A percentile compares a stretch with the other conserved stretches of the same genome.
Conservation (phyloP, 2,329 filamentous ascomycete genomes). For the Pseudogymnoascus sp. region DNA sequence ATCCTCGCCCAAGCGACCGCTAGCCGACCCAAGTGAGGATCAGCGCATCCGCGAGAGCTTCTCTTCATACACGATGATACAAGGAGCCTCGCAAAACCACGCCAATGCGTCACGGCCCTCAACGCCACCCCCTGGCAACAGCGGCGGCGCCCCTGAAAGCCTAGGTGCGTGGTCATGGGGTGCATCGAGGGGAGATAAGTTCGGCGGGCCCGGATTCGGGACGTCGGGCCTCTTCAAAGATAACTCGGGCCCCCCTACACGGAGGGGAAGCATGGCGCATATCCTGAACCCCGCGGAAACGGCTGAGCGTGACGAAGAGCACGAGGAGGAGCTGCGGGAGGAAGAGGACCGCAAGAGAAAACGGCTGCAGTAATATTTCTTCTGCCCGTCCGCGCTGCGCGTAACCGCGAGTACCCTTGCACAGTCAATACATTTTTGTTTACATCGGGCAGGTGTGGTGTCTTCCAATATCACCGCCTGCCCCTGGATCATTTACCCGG, state of each 20-base stretch:
- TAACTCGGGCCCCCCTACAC: constrained; percentile 52
- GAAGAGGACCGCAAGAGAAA: constrained; percentile 55
- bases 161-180: constrained; percentile 28
- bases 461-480: background rate
- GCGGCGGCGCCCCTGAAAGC: constrained; percentile 21
- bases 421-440: background rate
- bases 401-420: background rate
- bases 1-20: constrained; percentile 49
- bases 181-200: constrained; percentile 18
- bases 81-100: constrained; percentile 23
- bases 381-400: background rate
- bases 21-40: constrained; percentile 40
- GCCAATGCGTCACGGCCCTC: constrained; percentile 25
- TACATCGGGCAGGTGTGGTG: constrained; percentile 1
- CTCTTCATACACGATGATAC: constrained; percentile 52
- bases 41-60: constrained; percentile 54
- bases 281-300: constrained; percentile 64
- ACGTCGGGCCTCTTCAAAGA: constrained; percentile 21
- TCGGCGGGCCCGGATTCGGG: constrained; percentile 27
- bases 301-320: constrained; percentile 55
- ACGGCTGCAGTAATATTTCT: constrained; percentile 38
- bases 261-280: constrained; percentile 62
- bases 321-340: constrained; percentile 52
- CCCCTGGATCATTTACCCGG: background rate
- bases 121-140: constrained; percentile 24